Conservation (phyloP, 768 basidiomycete genomes). For the Tubosaeta sp. region DNA sequence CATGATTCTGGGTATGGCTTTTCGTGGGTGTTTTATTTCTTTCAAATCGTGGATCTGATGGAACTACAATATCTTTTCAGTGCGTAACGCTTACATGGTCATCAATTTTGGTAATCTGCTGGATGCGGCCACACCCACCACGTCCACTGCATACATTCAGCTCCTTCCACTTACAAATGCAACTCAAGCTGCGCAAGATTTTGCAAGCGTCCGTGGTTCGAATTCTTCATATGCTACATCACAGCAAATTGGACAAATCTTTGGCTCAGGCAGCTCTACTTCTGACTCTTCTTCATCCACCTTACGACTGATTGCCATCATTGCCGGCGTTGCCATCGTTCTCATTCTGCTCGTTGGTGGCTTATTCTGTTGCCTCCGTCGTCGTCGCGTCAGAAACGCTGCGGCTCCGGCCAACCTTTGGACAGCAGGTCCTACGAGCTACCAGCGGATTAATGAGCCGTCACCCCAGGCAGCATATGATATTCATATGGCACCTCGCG, state of each 20-base stretch:
- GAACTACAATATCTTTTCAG: slow-evolving; percentile 28
- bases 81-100: slow-evolving; percentile 61
- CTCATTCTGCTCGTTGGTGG: slow-evolving; percentile 5
- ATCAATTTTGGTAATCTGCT: slow-evolving; percentile 66
- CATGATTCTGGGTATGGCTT: slow-evolving; percentile 70
- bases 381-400: slow-evolving; percentile 11
- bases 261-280: slow-evolving; percentile 32
- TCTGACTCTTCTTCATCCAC: slow-evolving; percentile 18
- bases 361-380: slow-evolving; percentile 6
- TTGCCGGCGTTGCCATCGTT: slow-evolving; percentile 8
- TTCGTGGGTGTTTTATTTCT: slow-evolving; percentile 41
- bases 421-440: slow-evolving; percentile 8
- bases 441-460: slow-evolving; percentile 23
- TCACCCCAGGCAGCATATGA: slow-evolving; percentile 28
- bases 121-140: slow-evolving; percentile 34
- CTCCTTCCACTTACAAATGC: slow-evolving; percentile 54
- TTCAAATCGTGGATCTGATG: background rate
- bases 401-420: slow-evolving; percentile 1
- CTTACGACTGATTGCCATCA: slow-evolving; percentile 12
- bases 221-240: background rate
- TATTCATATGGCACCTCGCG: slow-evolving; percentile 19
- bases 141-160: slow-evolving; percentile 55
- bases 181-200: slow-evolving; percentile 30
- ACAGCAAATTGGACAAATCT: slow-evolving; percentile 35
- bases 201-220: slow-evolving; percentile 8